These are phyloP conservation scores for Schizophyllum commune DNA, from an alignment of 1,284 basidiomycete species.

Conservation along the genomic window DNA sequence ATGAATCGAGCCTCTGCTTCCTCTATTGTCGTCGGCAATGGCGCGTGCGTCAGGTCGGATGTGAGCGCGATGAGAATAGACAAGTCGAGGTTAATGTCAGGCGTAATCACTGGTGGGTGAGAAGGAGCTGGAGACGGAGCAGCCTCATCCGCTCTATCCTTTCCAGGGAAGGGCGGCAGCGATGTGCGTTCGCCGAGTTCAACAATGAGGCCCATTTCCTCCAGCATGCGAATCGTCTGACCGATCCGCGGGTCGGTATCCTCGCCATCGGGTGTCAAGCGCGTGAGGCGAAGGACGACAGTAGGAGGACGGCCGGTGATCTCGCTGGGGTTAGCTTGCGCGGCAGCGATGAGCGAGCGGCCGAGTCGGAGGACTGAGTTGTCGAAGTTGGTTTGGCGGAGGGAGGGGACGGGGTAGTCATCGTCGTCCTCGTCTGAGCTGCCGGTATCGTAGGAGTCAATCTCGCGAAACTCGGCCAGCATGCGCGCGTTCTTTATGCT, in stretches of 20 bases:
- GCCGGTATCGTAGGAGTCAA: conserved; percentile 73
- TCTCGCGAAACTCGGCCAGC: conserved; percentile 70
- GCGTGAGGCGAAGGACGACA: conserved; percentile 61
- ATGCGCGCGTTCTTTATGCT: conserved; percentile 75
- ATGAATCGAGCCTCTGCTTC: conserved; percentile 60
- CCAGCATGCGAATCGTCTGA: conserved; percentile 48
- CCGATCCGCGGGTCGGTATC: conserved; percentile 49
- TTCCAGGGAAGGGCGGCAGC: conserved; percentile 10
- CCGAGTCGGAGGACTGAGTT: conserved; percentile 67
- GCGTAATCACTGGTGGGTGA: conserved; percentile 4
- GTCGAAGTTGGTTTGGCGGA: conserved; percentile 49
- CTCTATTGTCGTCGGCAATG: conserved; percentile 47
- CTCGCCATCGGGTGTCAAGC: conserved; percentile 41
- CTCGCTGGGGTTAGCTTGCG: conserved; percentile 40
- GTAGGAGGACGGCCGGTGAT: conserved; percentile 25
- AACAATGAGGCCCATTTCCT: conserved; percentile 57
- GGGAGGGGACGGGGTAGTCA: conserved; percentile 20
- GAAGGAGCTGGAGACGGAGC: conserved; percentile 11
- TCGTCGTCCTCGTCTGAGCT: conserved; percentile 47
- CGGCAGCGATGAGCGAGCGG: conserved; percentile 52
- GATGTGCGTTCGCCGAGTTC: conserved; percentile 53
- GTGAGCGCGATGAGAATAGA: conserved; percentile 77
- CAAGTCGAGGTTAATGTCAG: conserved; percentile 68
- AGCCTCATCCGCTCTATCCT: neutral
- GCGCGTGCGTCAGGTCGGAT: conserved; percentile 73